Evolutionary conservation across 768 basidiomycete species (phyloP), one percentile per base, ranked within the genome.

Genomic region (Chalciporus chontae): DNA sequence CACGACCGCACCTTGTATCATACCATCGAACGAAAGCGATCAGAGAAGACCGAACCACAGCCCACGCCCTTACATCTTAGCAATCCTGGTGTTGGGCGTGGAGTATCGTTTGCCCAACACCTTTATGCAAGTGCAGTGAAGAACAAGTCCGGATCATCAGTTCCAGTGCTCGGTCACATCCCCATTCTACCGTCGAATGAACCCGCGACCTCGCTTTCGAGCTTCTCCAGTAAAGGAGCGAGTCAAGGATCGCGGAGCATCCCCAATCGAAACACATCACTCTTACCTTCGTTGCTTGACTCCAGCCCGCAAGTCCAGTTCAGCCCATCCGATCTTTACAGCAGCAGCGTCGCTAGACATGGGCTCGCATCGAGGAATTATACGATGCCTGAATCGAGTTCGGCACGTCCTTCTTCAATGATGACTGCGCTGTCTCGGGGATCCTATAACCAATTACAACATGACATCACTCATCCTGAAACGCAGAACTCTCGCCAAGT

Each of bases 71-170:
- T 31, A 4, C 21, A 51, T 7, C 38, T 39, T 23, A 34, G 40
- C 27, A 27, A 44, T 8, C 18, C 48, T 5, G 38, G 46, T n/a
- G 45, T 60, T 42, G 51, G 44, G 10, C 53, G 41, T 37, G 66
- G 62, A 13, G 50, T 60, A 40, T 69, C 69, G 3, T 57, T 67
- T 31, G 77, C 76, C 19, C 76, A 75, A 41, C 70, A 69, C 43
- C 58, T 78, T 23, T 78, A 77, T 53, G 73, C 72, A 7, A 76
- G 73, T 40, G 71, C 74, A 4, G 44, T 63, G 23, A 59, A 51
- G 46, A 61, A 55, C 44, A 58, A 50, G 24, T 48, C 34, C 34
- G 32, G 32, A 13, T 5, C 50, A 19, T 52, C 55, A 11, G 37
- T 37, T 10, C 37, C 26, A 8, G 43, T 53, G 38, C 36, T 47